Evolutionary conservation across 2,329 filamentous ascomycete genomes (phyloP).

Genomic region (Graphilbum fragrans): DNA sequence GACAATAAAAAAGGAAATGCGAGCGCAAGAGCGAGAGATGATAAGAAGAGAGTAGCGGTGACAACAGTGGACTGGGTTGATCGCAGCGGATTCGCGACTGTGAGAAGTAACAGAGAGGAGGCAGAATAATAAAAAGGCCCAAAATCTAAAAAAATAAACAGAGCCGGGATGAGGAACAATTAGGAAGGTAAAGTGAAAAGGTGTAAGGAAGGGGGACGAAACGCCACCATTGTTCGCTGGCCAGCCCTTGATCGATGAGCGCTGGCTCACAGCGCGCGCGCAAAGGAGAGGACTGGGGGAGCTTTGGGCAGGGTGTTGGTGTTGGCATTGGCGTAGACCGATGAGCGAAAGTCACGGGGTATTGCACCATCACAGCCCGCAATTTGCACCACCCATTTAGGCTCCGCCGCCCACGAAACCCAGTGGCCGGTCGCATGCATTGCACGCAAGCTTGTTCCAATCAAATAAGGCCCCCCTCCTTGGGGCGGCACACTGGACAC

Average conservation of each 20-base stretch:
- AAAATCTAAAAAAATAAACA: background rate
- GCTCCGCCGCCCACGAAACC: constrained; percentile 13
- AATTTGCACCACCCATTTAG: constrained; percentile 29
- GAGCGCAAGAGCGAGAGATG: background rate
- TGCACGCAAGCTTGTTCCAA: constrained; percentile 16
- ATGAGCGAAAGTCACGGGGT: constrained; percentile 36
- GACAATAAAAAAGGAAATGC: background rate
- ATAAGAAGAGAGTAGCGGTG: background rate
- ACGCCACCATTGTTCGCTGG: too few relatives aligned
- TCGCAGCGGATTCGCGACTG: too few relatives aligned
- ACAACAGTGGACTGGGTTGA: too few relatives aligned
- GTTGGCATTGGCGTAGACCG: background rate
- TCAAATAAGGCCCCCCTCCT: constrained; percentile 11
- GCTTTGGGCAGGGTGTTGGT: background rate
- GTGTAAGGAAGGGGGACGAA: too few relatives aligned
- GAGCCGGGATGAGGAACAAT: too few relatives aligned
- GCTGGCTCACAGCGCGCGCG: too few relatives aligned
- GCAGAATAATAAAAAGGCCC: background rate
- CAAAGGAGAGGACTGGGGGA: too few relatives aligned
- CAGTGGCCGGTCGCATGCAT: constrained; percentile 12
- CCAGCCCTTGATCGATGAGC: too few relatives aligned
- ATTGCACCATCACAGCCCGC: constrained; percentile 43
- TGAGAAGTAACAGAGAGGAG: too few relatives aligned
- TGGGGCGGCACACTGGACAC: background rate
- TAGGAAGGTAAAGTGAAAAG: background rate